Percentiles rank a stretch among this genome's conserved stretches.
Evolutionary conservation across 495 filamentous ascomycete species (phyloP).

Genomic region (Daldinia decipiens): DNA sequence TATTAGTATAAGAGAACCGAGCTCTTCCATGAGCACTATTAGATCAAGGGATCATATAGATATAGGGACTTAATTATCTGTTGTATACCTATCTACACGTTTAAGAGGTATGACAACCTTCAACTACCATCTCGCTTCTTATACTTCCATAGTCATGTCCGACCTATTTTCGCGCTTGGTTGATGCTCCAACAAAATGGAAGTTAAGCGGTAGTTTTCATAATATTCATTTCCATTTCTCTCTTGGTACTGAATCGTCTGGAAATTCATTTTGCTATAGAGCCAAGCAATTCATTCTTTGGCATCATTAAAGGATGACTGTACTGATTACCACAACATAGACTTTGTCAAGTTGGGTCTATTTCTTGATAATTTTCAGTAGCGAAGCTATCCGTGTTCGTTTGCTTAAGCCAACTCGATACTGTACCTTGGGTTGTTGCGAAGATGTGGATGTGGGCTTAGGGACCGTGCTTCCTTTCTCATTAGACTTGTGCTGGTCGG

Average conservation of each 20-base stretch:
- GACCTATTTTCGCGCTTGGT: too few species aligned
- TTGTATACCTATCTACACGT: too few species aligned
- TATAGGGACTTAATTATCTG: too few species aligned
- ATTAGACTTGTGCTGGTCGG: slow-evolving; percentile 18
- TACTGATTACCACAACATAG: background rate
- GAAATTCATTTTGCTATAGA: background rate
- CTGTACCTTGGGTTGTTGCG: slow-evolving; percentile 57
- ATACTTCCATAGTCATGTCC: too few species aligned
- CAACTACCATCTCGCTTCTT: too few species aligned
- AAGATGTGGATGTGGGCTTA: slow-evolving; percentile 17
- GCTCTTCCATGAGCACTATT: too few species aligned
- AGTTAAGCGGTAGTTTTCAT: too few species aligned
- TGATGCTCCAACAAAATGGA: too few species aligned
- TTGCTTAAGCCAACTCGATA: slow-evolving; percentile 76
- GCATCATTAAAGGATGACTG: background rate
- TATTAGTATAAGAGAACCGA: too few species aligned
- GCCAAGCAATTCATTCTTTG: background rate
- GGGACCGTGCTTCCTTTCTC: slow-evolving; percentile 18
- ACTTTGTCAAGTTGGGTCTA: slow-evolving; percentile 43
- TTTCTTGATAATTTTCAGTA: slow-evolving; percentile 72
- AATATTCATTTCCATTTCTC: too few species aligned
- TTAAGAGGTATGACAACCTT: too few species aligned
- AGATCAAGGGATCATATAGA: too few species aligned
- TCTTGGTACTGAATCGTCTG: background rate
- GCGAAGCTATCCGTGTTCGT: slow-evolving; percentile 69